These are phyloP conservation scores for Schizophyllum amplum DNA, from an alignment of 1,284 basidiomycete genomes.

Conservation along the genomic window DNA sequence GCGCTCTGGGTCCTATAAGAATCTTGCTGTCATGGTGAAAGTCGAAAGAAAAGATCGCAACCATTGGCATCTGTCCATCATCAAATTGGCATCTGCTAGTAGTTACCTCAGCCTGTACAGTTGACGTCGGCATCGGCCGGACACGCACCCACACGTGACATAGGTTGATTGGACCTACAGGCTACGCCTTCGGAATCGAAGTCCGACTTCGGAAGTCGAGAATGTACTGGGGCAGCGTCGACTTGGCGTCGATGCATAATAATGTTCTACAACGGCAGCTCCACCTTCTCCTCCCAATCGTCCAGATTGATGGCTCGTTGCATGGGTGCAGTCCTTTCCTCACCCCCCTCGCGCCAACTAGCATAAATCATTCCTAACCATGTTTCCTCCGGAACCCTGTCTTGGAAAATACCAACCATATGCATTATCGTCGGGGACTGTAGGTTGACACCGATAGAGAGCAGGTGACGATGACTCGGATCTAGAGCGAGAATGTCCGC, in stretches of 20 bases:
- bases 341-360: not conserved
- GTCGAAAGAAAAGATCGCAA: not conserved
- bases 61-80: too few relatives aligned
- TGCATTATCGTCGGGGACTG: not conserved
- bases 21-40: not conserved
- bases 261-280: too few relatives aligned
- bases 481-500: not conserved
- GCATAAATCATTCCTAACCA: not conserved
- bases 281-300: too few relatives aligned
- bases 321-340: too few relatives aligned
- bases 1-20: not conserved
- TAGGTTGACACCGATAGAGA: not conserved
- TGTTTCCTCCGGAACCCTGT: not conserved
- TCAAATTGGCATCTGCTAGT: not conserved
- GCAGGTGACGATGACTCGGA: not conserved
- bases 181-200: not conserved
- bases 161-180: not conserved
- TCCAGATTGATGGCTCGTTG: too few relatives aligned
- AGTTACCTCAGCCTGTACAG: not conserved
- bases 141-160: not conserved
- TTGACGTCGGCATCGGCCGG: not conserved
- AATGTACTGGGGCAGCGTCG: too few relatives aligned
- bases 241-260: too few relatives aligned
- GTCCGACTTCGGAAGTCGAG: not conserved
- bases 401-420: not conserved